phyloP scores from a whole-genome alignment of 1,284 basidiomycete genomes.

The Melanopsichium pennsylvanicum region DNA sequence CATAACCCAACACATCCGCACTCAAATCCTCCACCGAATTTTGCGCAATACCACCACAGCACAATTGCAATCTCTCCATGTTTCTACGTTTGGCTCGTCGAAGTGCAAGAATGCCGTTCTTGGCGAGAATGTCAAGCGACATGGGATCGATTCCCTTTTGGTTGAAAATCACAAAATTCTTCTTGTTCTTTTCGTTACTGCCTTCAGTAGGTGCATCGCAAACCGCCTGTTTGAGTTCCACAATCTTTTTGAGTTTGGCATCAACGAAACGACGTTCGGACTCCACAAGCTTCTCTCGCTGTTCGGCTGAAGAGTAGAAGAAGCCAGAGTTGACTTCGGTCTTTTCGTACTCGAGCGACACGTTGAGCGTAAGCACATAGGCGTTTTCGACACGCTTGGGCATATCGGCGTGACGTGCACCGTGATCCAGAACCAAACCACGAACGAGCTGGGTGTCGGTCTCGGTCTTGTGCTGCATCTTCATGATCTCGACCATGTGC shows the following conservation, averaged over 20 bases:
- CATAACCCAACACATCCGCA: constrained; percentile 91
- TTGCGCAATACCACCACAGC: constrained; percentile 93
- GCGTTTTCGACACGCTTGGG: constrained; percentile 97
- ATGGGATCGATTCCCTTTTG: constrained; percentile 99
- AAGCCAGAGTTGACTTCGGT: constrained; percentile 99
- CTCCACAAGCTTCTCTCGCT: constrained; percentile 98
- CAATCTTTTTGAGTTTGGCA: constrained; percentile 92
- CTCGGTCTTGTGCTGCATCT: constrained; percentile 99
- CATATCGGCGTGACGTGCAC: constrained; percentile 98
- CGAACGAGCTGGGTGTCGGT: constrained; percentile 97
- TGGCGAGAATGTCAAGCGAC: constrained; percentile 92
- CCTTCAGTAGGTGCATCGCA: constrained; percentile 71
- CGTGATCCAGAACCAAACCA: constrained; percentile 91
- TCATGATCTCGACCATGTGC: constrained; percentile 99
- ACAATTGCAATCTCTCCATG: constrained; percentile 70
- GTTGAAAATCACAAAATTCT: constrained; percentile 95
- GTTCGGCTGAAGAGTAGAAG: constrained; percentile 98
- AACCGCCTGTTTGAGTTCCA: constrained; percentile 94
- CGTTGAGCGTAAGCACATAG: constrained; percentile 93
- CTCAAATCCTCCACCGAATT: constrained; percentile 97
- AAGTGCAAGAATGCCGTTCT: constrained; percentile 94
- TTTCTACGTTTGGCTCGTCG: constrained; percentile 89
- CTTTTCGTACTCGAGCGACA: constrained; percentile 98
- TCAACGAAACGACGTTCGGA: constrained; percentile 94
- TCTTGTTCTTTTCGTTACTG: constrained; percentile 70